Evolutionary conservation across 2,329 filamentous ascomycete genomes (phyloP), one percentile per base, ranked within the genome.

Genomic region (Seiridium cupressi): DNA sequence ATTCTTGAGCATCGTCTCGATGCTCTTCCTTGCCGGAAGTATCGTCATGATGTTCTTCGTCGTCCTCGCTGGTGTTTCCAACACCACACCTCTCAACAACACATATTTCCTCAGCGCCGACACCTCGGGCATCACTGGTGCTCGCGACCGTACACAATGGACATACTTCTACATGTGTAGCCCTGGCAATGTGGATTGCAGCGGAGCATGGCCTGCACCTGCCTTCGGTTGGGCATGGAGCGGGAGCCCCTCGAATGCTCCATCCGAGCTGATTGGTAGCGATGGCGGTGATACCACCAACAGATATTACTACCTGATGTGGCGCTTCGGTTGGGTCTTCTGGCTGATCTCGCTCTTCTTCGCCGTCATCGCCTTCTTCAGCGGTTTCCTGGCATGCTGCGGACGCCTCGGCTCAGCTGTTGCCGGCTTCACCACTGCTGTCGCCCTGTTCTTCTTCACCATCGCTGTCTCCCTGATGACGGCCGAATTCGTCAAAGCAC

Each of bases 251-350:
- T 47, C 65, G 2, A 74, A 75, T 46, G 80, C 75, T 0, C 84
- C 84, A 13, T 54, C 62, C 0, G 72, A 69, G 4, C 74, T 87
- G n/a, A 69, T 76, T 44, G 83, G 89, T 44, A 76, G 78, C 8
- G 81, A 87, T 66, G 85, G 78, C 61, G 76, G 77, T 61, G 64
- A 76, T 61, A 88, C 84, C 3, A 89, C 86, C 5, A 83, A 81
- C 63, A 73, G 64, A 31, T 76, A 78, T 64, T 96, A 88, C 81
- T 98, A 84, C 79, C 92, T 93, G 77, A 83, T 95, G 72, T 96
- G 92, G 79, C 87, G 94, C 46, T 97, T 97, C 79, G 90, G 92
- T 74, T 98, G 94, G 85, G 92, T 93, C 44, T 95, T 97, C 76
- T 91, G 91, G 79, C 80, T 98, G 60, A 89, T 98, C 65, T 86